Percentiles rank a stretch among this genome's conserved stretches.
phyloP scores from a whole-genome alignment of 169 alveolate genomes.

The Haemoproteus tartakovskyi region DNA sequence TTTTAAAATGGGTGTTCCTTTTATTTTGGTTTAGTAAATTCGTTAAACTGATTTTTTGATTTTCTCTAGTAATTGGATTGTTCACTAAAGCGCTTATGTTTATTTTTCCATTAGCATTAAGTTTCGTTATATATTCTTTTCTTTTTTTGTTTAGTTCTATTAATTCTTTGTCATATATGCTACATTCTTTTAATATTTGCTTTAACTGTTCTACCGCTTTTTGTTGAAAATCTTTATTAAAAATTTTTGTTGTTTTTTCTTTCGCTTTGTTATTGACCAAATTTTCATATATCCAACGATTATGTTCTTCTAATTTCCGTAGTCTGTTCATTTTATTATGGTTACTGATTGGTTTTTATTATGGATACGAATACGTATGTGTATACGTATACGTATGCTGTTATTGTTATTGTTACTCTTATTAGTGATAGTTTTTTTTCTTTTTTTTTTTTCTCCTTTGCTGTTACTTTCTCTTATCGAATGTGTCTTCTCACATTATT shows the following conservation, averaged over 20 bases:
- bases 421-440: no score
- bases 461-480: no score
- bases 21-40: neutral
- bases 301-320: constrained; percentile 42
- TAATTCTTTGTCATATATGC: constrained; percentile 34
- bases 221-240: neutral
- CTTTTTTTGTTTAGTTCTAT: constrained; percentile 4
- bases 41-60: neutral
- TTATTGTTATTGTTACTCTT: no score
- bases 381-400: constrained; percentile 3
- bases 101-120: constrained; percentile 7
- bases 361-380: neutral
- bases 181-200: constrained; percentile 32
- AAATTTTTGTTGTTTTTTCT: neutral
- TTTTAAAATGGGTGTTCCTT: neutral
- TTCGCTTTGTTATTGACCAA: constrained; percentile 3
- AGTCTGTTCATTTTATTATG: constrained; percentile 24
- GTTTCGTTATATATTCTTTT: neutral
- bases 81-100: constrained; percentile 1
- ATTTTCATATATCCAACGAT: constrained; percentile 56
- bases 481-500: no score
- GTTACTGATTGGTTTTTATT: no score
- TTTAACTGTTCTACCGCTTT: constrained; percentile 34
- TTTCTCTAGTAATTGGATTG: constrained; percentile 14
- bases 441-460: no score